Conservation (phyloP, 345 rosid species). For the Eucalyptus polyanthemos region DNA sequence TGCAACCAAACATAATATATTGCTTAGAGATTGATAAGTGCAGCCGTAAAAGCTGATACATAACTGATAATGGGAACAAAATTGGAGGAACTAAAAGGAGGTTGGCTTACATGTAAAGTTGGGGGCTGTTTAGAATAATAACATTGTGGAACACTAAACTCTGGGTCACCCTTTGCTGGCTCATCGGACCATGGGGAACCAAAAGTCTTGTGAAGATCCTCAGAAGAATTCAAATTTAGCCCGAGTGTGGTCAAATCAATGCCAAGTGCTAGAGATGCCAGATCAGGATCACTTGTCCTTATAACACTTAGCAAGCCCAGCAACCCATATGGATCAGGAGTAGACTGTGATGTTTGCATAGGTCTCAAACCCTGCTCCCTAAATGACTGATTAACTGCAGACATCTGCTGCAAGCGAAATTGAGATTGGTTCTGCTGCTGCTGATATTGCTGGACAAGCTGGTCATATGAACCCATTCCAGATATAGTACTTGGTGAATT, state of each 20-base stretch:
- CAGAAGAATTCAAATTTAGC: constrained; percentile 80
- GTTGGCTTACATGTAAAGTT: constrained; percentile 45
- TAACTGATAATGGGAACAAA: neutral
- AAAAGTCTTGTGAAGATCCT: constrained; percentile 93
- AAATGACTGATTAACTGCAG: constrained; percentile 75
- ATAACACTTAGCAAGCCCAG: constrained; percentile 1
- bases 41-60: neutral
- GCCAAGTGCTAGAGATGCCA: constrained; percentile 15
- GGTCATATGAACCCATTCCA: constrained; percentile 68
- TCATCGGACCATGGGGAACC: constrained; percentile 99
- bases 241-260: constrained; percentile 94
- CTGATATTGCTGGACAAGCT: constrained; percentile 80
- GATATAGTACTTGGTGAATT: constrained; percentile 63
- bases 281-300: neutral
- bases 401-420: constrained; percentile 80
- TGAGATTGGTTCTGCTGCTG: constrained; percentile 85
- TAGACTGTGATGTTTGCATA: constrained; percentile 24
- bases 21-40: neutral
- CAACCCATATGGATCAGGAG: constrained; percentile 33
- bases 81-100: neutral
- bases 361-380: constrained; percentile 62
- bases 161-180: constrained; percentile 88
- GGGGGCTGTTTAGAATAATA: constrained; percentile 91
- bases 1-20: constrained; percentile 22
- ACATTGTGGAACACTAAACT: constrained; percentile 85